Base-by-base conservation (phyloP, 1,284 basidiomycete species). In the Moesziomyces globuligerus region DNA sequence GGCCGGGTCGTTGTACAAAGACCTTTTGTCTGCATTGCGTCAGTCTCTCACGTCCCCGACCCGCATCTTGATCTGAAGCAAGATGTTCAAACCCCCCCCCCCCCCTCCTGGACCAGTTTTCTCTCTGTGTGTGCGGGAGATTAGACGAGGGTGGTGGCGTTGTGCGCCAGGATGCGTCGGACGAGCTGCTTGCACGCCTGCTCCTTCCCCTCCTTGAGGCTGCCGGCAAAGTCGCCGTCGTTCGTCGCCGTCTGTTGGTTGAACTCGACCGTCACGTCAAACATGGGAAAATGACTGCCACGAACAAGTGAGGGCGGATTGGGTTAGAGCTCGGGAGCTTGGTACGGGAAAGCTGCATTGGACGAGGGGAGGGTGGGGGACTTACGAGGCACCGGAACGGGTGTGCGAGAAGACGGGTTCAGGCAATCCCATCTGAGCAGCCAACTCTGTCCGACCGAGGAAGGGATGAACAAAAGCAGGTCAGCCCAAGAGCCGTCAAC, bases 21-120 rank as follows among this genome's bases (percentile, higher is more conserved):
- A 51, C 64, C 2, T 72, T 72, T 26, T 72, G 69, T 45, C 52
- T 71, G 34, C 21, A 37, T 23, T 71, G 68, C 37, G 67, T 39
- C 3, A 46, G 42, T 29, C n/a, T 48, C 20, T 34, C 32, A 4
- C 38, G 21, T 20, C 45, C 34, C n/a, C 4, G 23, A 10, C 28
- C 15, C 26, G 10, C 17, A 34, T 5, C 32, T 34, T 2, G 3
- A 17, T 34, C 32, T 4, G 17, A 6, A 34, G 32, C 32, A n/a
- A 17, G 26, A 28, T 28, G 15, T 34, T 34, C 15, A 34, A n/a
- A n/a, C n/a, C n/a, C n/a, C n/a, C n/a, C n/a, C n/a, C n/a, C n/a
- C n/a, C n/a, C n/a, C n/a, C n/a, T n/a, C n/a, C n/a, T n/a, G n/a
- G n/a, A n/a, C n/a, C n/a, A n/a, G n/a, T n/a, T n/a, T n/a, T n/a